These are phyloP conservation scores for Arachis monticola DNA, from an alignment of 331 rosid genomes.

Conservation along the genomic window DNA sequence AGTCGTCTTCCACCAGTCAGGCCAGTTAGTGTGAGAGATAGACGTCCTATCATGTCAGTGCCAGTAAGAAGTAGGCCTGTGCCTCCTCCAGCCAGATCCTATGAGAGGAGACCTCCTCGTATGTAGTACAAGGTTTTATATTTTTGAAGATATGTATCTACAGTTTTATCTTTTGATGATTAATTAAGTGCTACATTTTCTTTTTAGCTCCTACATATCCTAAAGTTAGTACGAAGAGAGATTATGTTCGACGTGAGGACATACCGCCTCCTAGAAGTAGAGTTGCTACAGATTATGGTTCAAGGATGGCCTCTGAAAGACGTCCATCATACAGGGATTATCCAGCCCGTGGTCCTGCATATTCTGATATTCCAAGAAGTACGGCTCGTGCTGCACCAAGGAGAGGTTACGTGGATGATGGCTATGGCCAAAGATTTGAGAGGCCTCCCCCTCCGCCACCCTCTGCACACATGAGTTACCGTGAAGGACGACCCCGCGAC, in stretches of 20 bases:
- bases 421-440: constrained; percentile 81
- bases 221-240: constrained; percentile 81
- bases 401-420: constrained; percentile 91
- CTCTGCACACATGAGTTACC: constrained; percentile 66
- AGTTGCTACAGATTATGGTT: constrained; percentile 67
- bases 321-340: constrained; percentile 81
- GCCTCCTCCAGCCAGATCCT: constrained; percentile 80
- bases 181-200: constrained; percentile 4
- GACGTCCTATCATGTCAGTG: constrained; percentile 72
- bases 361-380: constrained; percentile 74
- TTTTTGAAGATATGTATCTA: not conserved
- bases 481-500: constrained; percentile 90
- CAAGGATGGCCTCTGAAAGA: constrained; percentile 81
- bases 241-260: constrained; percentile 80
- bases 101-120: constrained; percentile 90
- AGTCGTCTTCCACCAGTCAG: constrained; percentile 71
- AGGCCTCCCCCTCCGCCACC: constrained; percentile 84
- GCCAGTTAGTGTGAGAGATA: constrained; percentile 74
- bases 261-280: constrained; percentile 89
- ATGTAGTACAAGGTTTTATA: constrained; percentile 19
- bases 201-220: constrained; percentile 72
- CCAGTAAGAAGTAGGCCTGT: constrained; percentile 71
- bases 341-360: constrained; percentile 68
- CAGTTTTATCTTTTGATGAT: not conserved
- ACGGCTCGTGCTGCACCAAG: constrained; percentile 67